A percentile compares a stretch with the other conserved stretches of the same genome.
Conservation (phyloP, 768 basidiomycete genomes). For the Lentinula edodes region DNA sequence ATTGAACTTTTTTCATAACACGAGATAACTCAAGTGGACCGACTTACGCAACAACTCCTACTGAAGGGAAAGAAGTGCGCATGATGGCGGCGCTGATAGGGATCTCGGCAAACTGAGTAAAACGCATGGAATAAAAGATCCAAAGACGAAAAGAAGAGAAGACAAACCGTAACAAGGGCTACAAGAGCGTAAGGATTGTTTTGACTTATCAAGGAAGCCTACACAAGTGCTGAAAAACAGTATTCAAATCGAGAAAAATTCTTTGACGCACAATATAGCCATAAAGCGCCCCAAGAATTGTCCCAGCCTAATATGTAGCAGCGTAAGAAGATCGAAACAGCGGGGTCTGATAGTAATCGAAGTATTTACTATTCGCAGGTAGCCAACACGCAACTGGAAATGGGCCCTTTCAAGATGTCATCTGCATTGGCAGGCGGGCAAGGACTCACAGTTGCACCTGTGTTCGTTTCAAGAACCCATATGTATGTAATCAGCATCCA, state of each 20-base stretch:
- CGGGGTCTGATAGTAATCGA: neutral
- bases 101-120: conserved; percentile 32
- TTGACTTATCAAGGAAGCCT: conserved; percentile 34
- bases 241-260: neutral
- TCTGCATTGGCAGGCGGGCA: neutral
- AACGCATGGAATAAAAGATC: neutral
- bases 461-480: conserved; percentile 48
- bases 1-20: conserved; percentile 16
- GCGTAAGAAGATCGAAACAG: neutral
- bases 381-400: conserved; percentile 34
- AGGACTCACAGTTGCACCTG: conserved; percentile 35
- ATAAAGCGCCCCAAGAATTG: conserved; percentile 26
- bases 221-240: neutral
- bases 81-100: conserved; percentile 41
- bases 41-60: conserved; percentile 39
- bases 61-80: conserved; percentile 28
- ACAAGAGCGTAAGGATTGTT: conserved; percentile 39
- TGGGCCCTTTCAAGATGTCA: neutral
- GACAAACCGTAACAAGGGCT: conserved; percentile 30
- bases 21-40: neutral
- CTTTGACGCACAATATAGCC: conserved; percentile 22
- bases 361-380: conserved; percentile 34
- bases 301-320: conserved; percentile 20
- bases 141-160: neutral
- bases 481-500: conserved; percentile 48